Base-by-base conservation (phyloP, 2,329 filamentous ascomycete species). In the Curvularia lunata region DNA sequence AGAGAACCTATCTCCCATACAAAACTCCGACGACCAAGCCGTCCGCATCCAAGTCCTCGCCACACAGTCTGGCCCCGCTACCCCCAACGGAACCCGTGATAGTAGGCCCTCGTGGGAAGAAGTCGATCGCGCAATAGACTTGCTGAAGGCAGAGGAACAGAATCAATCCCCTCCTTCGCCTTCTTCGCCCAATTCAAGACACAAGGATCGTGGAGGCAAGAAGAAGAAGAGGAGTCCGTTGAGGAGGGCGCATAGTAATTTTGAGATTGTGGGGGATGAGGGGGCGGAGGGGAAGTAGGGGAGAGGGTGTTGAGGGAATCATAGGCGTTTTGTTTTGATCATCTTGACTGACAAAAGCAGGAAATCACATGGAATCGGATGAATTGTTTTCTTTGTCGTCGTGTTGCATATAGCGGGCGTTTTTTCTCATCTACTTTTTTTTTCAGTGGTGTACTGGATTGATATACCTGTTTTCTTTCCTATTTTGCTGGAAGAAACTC, bases 61-160 rank as follows among this genome's bases (percentile, higher is more conserved):
- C 48, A 79, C 77, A 8, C 78, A 80, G 59, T 80, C 78, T 28
- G 76, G 78, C 0, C 78, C 79, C 25, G 76, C 78, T 2, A 80
- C 79, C 10, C 79, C 79, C 0, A 76, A 74, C 23, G 79, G 79
- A 0, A 76, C 73, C 13, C 67, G 78, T 27, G 77, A 80, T 56
- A 70, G 63, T 38, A 58, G 71, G 6, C 73, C 74, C 0, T 74
- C 69, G 18, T 77, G 75, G 75, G 74, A 75, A 38, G 74, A 75
- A 53, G 73, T 76, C 6, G 72, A 76, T 47, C 68, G 70, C 0
- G 72, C 73, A 0, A 71, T 75, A 21, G 72, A 71, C 42, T 49
- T 72, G 43, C 59, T 75, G 16, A 74, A 71, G 38, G 73, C 71
- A 0, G 70, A 71, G 34, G 66, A 68, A 43, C 61, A 64, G n/a